Percentiles rank a stretch among this genome's conserved stretches.
Conservation (phyloP, 306 rosid species). For the Cucurbita ficifolia region DNA sequence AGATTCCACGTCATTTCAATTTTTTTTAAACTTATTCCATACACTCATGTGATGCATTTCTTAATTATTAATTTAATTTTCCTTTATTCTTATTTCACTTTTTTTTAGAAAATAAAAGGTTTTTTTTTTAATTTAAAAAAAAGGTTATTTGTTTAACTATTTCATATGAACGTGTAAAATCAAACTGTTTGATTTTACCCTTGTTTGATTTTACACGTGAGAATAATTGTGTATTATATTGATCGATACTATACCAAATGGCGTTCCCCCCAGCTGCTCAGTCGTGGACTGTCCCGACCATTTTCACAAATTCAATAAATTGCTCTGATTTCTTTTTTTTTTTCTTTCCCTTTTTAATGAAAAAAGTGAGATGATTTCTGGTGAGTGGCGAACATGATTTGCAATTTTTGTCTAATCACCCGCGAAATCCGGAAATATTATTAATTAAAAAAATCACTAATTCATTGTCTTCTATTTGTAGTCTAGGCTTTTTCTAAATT, state of each 20-base stretch:
- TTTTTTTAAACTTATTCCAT: background rate
- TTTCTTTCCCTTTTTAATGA: background rate
- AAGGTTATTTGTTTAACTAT: no score
- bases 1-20: no score
- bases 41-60: background rate
- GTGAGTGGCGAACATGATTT: background rate
- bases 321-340: no score
- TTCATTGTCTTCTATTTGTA: background rate
- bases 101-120: no score
- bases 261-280: background rate
- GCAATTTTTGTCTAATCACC: constrained; percentile 6
- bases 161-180: no score
- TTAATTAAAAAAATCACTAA: background rate
- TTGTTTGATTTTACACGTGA: background rate
- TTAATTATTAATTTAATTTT: background rate
- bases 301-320: background rate
- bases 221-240: background rate
- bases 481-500: background rate
- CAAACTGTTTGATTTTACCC: no score
- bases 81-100: background rate
- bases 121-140: no score
- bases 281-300: background rate
- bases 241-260: background rate
- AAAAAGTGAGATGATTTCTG: background rate
- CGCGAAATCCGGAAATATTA: background rate